phyloP scores from a whole-genome alignment of 202 grass and related monocot genomes.

The Hordeum pubiflorum region DNA sequence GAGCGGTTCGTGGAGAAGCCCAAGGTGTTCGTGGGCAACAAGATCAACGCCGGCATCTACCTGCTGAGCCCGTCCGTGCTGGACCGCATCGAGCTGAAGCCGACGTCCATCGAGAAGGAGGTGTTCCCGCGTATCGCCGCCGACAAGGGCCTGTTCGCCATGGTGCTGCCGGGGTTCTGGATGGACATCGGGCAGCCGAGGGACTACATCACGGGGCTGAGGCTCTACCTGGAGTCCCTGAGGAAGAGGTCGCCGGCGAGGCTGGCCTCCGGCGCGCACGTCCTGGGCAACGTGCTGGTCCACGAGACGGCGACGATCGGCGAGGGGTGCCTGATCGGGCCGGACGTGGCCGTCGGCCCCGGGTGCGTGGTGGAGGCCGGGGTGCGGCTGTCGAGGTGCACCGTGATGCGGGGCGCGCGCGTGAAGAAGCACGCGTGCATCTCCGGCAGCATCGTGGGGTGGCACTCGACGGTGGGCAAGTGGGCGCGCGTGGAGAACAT shows the following conservation, averaged over 20 bases:
- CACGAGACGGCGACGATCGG: constrained; percentile 69
- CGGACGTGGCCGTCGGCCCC: constrained; percentile 64
- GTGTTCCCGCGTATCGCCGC: constrained; percentile 75
- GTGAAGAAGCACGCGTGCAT: constrained; percentile 91
- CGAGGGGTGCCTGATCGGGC: constrained; percentile 74
- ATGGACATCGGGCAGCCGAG: constrained; percentile 87
- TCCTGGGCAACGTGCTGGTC: constrained; percentile 83
- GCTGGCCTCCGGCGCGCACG: constrained; percentile 50
- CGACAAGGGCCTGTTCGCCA: constrained; percentile 53
- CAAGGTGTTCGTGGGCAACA: constrained; percentile 85
- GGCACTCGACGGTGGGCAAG: constrained; percentile 82
- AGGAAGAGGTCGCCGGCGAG: constrained; percentile 48
- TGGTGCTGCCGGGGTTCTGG: constrained; percentile 86
- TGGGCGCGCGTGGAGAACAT: constrained; percentile 86
- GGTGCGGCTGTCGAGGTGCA: constrained; percentile 72
- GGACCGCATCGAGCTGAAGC: constrained; percentile 70
- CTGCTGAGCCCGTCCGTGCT: constrained; percentile 76
- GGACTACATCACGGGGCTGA: constrained; percentile 84
- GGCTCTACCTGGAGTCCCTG: constrained; percentile 74
- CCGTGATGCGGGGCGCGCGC: constrained; percentile 70
- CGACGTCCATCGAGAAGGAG: constrained; percentile 96
- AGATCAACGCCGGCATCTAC: constrained; percentile 96
- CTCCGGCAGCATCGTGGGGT: constrained; percentile 77
- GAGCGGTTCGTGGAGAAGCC: constrained; percentile 91
- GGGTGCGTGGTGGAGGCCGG: constrained; percentile 77